Conservation (phyloP, 345 rosid species). For the Trapa incisa region DNA sequence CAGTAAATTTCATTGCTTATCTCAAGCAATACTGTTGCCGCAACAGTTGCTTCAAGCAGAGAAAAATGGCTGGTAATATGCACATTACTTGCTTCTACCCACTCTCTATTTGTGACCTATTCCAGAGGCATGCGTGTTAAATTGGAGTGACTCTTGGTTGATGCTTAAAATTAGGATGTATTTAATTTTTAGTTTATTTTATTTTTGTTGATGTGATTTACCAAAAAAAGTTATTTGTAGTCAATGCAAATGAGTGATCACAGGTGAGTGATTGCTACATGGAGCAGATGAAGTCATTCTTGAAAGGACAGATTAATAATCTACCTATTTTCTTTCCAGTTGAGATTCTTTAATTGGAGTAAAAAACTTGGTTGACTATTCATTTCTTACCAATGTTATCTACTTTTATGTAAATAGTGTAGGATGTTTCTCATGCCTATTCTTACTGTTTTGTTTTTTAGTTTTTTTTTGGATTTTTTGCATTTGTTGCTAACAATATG, state of each 20-base stretch:
- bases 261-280: not conserved
- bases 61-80: constrained; percentile 12
- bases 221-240: not conserved
- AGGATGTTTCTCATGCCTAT: constrained; percentile 78
- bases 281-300: not conserved
- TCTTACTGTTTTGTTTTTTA: constrained; percentile 20
- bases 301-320: not conserved
- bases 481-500: constrained; percentile 30
- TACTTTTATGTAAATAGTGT: constrained; percentile 1
- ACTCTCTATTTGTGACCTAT: not conserved
- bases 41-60: not conserved
- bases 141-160: not conserved
- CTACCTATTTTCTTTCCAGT: not conserved
- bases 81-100: not conserved
- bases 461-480: constrained; percentile 37
- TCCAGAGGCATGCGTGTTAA: not conserved
- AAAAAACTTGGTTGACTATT: not conserved
- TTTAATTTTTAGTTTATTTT: not conserved
- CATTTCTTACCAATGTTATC: not conserved
- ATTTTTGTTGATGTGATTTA: not conserved
- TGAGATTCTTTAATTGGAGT: not conserved
- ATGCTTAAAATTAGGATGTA: not conserved
- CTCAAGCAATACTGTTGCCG: not conserved
- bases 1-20: not conserved
- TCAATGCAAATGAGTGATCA: not conserved